phyloP scores from a whole-genome alignment of 371 early-diverging fungal genomes.

The Mucor irregularis region DNA sequence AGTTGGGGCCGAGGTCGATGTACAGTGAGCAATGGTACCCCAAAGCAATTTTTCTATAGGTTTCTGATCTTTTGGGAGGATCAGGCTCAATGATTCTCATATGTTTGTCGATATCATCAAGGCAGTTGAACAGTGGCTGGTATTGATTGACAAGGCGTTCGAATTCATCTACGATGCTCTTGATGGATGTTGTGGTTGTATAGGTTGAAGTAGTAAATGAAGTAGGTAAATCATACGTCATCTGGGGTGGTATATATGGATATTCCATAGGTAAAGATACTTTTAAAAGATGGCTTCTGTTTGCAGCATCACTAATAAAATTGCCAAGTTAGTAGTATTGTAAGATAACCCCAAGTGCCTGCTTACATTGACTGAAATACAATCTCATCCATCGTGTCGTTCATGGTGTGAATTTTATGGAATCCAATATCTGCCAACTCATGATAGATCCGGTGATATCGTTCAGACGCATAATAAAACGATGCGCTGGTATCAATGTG shows the following conservation, averaged over 20 bases:
- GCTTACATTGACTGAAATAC: constrained; percentile 16
- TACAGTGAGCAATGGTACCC: constrained; percentile 46
- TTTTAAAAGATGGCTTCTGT: constrained; percentile 18
- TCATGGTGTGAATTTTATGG: constrained; percentile 22
- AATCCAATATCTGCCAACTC: constrained; percentile 26
- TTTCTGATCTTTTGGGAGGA: constrained; percentile 29
- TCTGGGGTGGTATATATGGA: constrained; percentile 14
- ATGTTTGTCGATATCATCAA: constrained; percentile 45
- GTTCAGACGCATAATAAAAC: constrained; percentile 6
- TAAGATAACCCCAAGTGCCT: no score
- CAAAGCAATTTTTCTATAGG: constrained; percentile 44
- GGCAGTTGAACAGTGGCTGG: constrained; percentile 29
- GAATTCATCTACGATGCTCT: constrained; percentile 8
- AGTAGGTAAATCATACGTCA: constrained; percentile 20
- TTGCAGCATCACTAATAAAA: constrained; percentile 7
- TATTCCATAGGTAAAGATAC: constrained; percentile 20
- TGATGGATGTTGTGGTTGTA: neutral
- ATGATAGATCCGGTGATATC: constrained; percentile 14
- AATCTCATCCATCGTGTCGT: constrained; percentile 22
- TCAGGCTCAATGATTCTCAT: constrained; percentile 46
- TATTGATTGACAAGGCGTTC: constrained; percentile 18
- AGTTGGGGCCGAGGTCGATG: constrained; percentile 29
- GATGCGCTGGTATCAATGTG: neutral
- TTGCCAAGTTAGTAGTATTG: no score
- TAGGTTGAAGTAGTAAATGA: constrained; percentile 4